A percentile compares a stretch with the other conserved stretches of the same genome.
phyloP scores from a whole-genome alignment of 306 rosid genomes.

The Cotoneaster glaucophyllus region DNA sequence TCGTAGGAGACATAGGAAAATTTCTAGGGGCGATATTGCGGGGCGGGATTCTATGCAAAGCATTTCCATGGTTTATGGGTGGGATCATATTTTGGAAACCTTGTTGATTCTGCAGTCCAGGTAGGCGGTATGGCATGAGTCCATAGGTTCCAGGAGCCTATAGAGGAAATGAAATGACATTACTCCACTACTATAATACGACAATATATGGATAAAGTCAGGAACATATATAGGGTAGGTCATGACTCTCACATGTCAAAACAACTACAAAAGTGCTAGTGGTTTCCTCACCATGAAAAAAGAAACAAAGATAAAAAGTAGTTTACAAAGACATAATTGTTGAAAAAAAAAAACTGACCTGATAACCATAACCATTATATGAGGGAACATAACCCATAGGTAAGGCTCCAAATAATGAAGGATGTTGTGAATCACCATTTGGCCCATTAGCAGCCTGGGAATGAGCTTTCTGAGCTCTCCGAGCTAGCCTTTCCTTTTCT shows the following conservation, averaged over 20 bases:
- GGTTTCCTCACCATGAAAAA: not conserved
- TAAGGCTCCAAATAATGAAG: constrained; percentile 85
- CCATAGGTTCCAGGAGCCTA: constrained; percentile 88
- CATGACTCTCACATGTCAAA: not conserved
- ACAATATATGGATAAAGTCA: not conserved
- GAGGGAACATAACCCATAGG: constrained; percentile 86
- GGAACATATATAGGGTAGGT: not conserved
- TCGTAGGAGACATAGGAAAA: constrained; percentile 63
- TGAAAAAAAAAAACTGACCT: constrained; percentile 39
- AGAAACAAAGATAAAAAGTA: not conserved
- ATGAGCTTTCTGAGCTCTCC: constrained; percentile 92
- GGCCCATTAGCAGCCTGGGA: constrained; percentile 66
- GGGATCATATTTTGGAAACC: constrained; percentile 85
- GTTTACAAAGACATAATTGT: not conserved
- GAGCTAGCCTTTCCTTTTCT: constrained; percentile 97
- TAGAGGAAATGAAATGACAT: constrained; percentile 22
- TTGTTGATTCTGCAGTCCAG: constrained; percentile 86
- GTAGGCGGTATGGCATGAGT: constrained; percentile 79
- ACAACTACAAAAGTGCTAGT: not conserved
- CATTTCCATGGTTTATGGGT: constrained; percentile 77
- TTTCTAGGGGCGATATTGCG: constrained; percentile 66
- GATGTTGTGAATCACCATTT: constrained; percentile 69
- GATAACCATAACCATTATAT: constrained; percentile 93
- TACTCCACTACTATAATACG: constrained; percentile 1
- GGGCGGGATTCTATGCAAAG: constrained; percentile 51